These are phyloP conservation scores for Pestalotiopsis sp. DNA, from an alignment of 2,329 filamentous ascomycete genomes.

Conservation along the genomic window DNA sequence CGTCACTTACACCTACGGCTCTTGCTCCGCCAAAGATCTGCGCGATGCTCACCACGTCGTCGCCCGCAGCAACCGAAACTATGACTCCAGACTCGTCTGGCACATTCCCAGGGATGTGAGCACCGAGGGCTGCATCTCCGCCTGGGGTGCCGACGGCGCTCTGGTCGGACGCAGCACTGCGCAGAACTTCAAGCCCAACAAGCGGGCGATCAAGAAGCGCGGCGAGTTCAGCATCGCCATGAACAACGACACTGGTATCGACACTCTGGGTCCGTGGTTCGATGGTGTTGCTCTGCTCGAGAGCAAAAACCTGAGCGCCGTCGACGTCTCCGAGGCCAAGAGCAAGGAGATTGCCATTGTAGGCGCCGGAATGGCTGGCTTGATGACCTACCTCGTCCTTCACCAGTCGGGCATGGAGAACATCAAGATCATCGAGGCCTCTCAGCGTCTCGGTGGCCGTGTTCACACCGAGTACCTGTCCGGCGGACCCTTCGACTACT, in stretches of 20 bases:
- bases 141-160: constrained; percentile 34
- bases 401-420: constrained; percentile 59
- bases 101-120: constrained; percentile 31
- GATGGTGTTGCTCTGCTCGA: constrained; percentile 64
- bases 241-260: constrained; percentile 51
- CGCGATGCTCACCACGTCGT: constrained; percentile 32
- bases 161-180: constrained; percentile 39
- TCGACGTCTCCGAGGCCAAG: constrained; percentile 58
- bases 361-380: constrained; percentile 66
- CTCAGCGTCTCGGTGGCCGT: constrained; percentile 63
- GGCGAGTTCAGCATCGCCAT: constrained; percentile 42
- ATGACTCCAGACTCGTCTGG: constrained; percentile 36
- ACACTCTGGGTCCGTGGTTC: constrained; percentile 62
- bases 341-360: constrained; percentile 63
- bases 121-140: constrained; percentile 42
- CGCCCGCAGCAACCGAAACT: constrained; percentile 19
- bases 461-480: constrained; percentile 66
- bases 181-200: constrained; percentile 32
- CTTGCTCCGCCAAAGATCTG: constrained; percentile 24
- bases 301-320: constrained; percentile 52
- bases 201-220: constrained; percentile 28
- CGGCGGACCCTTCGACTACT: constrained; percentile 62
- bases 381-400: constrained; percentile 60
- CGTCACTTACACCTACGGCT: constrained; percentile 36
- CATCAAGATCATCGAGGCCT: constrained; percentile 64